These are phyloP conservation scores for Coemansia umbellata DNA, from an alignment of 192 early-diverging fungal species.

Conservation along the genomic window DNA sequence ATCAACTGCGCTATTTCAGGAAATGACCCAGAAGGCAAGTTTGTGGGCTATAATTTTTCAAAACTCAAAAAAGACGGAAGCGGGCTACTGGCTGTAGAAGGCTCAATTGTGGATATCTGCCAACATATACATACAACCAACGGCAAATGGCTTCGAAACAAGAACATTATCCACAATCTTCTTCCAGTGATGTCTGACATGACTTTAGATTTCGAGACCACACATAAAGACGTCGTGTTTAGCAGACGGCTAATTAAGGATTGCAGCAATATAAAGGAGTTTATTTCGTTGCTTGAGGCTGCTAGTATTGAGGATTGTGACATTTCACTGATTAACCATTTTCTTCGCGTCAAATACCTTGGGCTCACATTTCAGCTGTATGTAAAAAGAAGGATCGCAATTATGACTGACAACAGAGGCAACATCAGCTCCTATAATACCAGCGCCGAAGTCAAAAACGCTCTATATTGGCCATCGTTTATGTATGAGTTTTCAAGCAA, in stretches of 20 bases:
- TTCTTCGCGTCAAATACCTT: conserved; percentile 35
- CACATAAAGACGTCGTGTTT: conserved; percentile 5
- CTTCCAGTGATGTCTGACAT: conserved; percentile 25
- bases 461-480: conserved; percentile 44
- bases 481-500: conserved; percentile 32
- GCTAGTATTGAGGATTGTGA: conserved; percentile 27
- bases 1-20: conserved; percentile 29
- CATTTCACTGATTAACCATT: conserved; percentile 39
- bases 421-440: neutral
- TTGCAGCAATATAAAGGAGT: conserved; percentile 6
- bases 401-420: neutral
- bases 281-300: conserved; percentile 13
- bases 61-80: conserved; percentile 11
- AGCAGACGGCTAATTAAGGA: conserved; percentile 12
- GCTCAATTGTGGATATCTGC: conserved; percentile 19
- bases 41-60: conserved; percentile 40
- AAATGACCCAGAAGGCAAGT: conserved; percentile 26
- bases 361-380: conserved; percentile 47
- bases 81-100: conserved; percentile 24
- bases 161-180: conserved; percentile 27
- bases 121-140: conserved; percentile 1
- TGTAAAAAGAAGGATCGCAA: conserved; percentile 17
- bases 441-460: neutral
- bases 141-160: conserved; percentile 17
- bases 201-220: neutral